These are phyloP conservation scores for Trichoderma sp. DNA, from an alignment of 2,329 filamentous ascomycete species.

Conservation along the genomic window DNA sequence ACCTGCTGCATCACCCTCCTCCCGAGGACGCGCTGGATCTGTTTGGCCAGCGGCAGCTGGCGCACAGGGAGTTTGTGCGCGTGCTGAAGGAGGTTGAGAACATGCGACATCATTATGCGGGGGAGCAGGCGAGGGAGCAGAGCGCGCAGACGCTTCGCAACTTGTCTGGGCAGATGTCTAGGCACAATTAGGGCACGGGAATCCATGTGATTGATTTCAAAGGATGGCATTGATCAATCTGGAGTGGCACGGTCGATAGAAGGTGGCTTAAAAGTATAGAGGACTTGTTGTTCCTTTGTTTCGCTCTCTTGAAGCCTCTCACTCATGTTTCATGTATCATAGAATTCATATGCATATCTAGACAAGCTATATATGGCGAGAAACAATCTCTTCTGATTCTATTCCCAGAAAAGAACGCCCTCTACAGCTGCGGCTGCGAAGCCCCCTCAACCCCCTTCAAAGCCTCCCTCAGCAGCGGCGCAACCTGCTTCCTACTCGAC, in stretches of 20 bases:
- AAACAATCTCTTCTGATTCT: not conserved
- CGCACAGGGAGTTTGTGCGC: conserved; percentile 40
- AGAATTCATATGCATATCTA: not conserved
- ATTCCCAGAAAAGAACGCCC: too few species aligned
- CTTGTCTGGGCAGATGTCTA: conserved; percentile 17
- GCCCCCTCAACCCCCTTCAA: conserved; percentile 41
- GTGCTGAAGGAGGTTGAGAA: conserved; percentile 40
- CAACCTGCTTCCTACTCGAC: conserved; percentile 69
- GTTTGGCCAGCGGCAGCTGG: conserved; percentile 33
- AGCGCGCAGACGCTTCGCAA: conserved; percentile 28
- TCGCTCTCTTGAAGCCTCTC: not conserved
- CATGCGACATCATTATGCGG: conserved; percentile 29
- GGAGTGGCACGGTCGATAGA: not conserved
- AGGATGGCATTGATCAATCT: not conserved
- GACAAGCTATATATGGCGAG: not conserved
- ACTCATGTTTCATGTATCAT: conserved; percentile 3
- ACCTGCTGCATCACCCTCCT: conserved; percentile 34
- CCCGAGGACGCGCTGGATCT: conserved; percentile 11
- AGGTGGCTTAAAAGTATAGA: not conserved
- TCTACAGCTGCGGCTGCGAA: conserved; percentile 16
- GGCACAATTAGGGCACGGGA: not conserved
- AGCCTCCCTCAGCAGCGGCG: conserved; percentile 63
- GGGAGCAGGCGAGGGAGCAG: conserved; percentile 29
- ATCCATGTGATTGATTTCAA: not conserved
- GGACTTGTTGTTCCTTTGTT: not conserved